Percentiles rank a stretch among this genome's conserved stretches.
Evolutionary conservation across 352 stramenopile species (phyloP).

Genomic region (Phytopythium chamaehyphon): DNA sequence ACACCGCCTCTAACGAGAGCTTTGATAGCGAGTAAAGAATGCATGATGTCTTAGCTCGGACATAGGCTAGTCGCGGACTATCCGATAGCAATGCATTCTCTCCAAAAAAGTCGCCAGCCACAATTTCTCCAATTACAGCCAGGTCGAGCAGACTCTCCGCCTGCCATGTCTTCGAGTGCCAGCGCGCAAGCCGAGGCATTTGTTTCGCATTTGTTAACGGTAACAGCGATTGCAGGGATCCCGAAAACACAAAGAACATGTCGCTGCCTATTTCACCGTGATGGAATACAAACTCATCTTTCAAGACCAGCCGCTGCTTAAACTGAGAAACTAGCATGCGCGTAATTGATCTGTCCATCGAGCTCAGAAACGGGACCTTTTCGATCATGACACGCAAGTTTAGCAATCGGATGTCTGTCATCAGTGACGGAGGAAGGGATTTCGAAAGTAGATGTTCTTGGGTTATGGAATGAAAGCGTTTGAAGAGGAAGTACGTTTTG

Average conservation of each 20-base stretch:
- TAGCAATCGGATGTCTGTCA: slow-evolving; percentile 43
- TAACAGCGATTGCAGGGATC: slow-evolving; percentile 17
- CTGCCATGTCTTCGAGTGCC: neutral
- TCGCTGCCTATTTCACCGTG: slow-evolving; percentile 35
- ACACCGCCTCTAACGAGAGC: slow-evolving; percentile 39
- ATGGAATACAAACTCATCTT: slow-evolving; percentile 36
- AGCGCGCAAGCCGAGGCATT: neutral
- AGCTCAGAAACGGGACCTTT: slow-evolving; percentile 37
- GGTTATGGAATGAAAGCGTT: slow-evolving; percentile 47
- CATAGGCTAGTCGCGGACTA: slow-evolving; percentile 23
- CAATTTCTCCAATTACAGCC: slow-evolving; percentile 21
- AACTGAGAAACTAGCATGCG: slow-evolving; percentile 45
- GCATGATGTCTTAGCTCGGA: slow-evolving; percentile 41
- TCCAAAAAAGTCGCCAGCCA: slow-evolving; percentile 41
- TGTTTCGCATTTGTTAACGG: neutral
- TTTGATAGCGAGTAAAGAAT: slow-evolving; percentile 46
- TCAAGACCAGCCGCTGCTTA: slow-evolving; percentile 27
- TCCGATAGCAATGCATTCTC: slow-evolving; percentile 46
- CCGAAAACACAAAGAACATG: slow-evolving; percentile 54
- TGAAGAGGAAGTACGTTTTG: slow-evolving; percentile 58
- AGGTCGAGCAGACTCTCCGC: neutral
- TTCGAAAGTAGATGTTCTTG: slow-evolving; percentile 40
- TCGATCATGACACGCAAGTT: slow-evolving; percentile 45
- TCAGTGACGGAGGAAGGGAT: slow-evolving; percentile 36
- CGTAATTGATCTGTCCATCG: slow-evolving; percentile 29